Base-by-base conservation (phyloP, 352 stramenopile species). In the Phytophthora cryptogea region DNA sequence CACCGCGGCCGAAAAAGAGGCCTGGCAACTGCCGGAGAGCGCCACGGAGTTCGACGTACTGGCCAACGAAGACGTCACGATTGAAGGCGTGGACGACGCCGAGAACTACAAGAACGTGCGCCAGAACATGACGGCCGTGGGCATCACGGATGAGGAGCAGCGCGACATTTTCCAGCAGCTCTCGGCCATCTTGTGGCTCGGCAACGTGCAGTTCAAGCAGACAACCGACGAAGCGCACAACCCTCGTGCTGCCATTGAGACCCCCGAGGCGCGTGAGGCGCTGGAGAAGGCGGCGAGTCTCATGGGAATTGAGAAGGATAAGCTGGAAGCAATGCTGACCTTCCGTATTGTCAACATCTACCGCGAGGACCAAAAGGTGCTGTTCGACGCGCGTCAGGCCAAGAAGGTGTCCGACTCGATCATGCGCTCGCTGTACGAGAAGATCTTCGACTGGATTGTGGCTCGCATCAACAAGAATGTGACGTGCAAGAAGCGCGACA, bases 371-470 rank as follows among this genome's bases (percentile, higher is more conserved):
- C 82, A 91, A 54, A 89, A 88, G 46, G 75, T 94, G 47, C 66
- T 88, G 37, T 90, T 90, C 28, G 80, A 90, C 41, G 71, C 74
- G 13, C 78, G 76, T 31, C 85, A 94, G 55, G 86, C 83, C 8
- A 89, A 88, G 51, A 92, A 94, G 41, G 85, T 94, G 5, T 83
- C 72, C 31, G 80, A 96, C 59, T 92, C 88, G 59, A 88, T 96
- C 51, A 89, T 87, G 48, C 84, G 87, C 35, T 90, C 78, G 33
- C 68, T 95, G 43, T 97, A 97, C 80, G 83, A 92, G 51, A 92
- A 95, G 47, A 88, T 97, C 43, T 97, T 97, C 58, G 84, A 90
- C 68, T 95, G 84, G 84, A 86, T 97, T 56, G 86, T 97, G 33
- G 68, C 65, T 36, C 83, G 83, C 36, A 89, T 94, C 68, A 97